Percentiles rank a stretch among this genome's conserved stretches.
Conservation (phyloP, 2,329 filamentous ascomycete genomes). For the Calonectria pteridis region DNA sequence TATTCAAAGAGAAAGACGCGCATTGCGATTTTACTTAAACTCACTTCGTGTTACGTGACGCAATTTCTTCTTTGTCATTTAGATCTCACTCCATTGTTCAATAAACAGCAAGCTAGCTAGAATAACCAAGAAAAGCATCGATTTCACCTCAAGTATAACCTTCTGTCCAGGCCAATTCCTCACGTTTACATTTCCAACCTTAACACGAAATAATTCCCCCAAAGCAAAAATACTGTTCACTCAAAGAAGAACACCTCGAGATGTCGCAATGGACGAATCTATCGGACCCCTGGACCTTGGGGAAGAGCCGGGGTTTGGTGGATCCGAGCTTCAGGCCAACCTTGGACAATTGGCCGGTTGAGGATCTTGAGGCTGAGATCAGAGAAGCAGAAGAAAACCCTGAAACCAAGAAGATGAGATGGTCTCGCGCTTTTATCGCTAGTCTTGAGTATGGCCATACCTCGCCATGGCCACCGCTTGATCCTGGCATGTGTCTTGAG, state of each 20-base stretch:
- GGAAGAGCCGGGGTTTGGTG: not conserved
- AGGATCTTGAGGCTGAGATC: not conserved
- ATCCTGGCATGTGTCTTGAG: slow-evolving; percentile 16
- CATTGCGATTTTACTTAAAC: not conserved
- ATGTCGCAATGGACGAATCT: not conserved
- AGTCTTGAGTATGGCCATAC: slow-evolving; percentile 19
- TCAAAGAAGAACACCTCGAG: not conserved
- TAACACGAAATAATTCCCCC: not conserved
- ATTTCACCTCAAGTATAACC: not conserved
- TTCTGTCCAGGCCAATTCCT: no score
- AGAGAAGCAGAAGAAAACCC: not conserved
- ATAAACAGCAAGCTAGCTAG: not conserved
- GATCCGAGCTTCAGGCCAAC: not conserved
- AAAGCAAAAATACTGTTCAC: not conserved
- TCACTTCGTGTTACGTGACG: not conserved
- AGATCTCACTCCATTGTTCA: not conserved
- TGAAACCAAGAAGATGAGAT: not conserved
- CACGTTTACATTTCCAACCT: not conserved
- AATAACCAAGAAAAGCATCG: not conserved
- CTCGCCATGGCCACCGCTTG: slow-evolving; percentile 31
- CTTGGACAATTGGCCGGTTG: not conserved
- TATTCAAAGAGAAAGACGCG: not conserved
- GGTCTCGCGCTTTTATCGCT: not conserved
- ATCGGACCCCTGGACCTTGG: not conserved
- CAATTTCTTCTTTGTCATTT: not conserved